These are phyloP conservation scores for Agrostemma githago DNA, from an alignment of 148 eudicot species.

Conservation along the genomic window DNA sequence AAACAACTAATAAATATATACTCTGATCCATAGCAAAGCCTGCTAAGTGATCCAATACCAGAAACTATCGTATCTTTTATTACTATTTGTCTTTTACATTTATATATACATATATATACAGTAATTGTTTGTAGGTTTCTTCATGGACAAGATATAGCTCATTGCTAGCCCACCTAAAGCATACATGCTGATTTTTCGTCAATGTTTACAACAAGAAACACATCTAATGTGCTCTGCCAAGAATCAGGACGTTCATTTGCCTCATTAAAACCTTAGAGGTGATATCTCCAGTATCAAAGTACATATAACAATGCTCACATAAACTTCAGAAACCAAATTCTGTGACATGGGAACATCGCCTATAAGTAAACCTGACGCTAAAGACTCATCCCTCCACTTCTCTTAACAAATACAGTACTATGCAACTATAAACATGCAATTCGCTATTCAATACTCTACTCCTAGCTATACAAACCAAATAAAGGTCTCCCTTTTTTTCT, in stretches of 20 bases:
- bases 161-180: slow-evolving; percentile 52
- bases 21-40: too few relatives aligned
- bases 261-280: background rate
- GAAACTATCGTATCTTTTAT: too few relatives aligned
- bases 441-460: slow-evolving; percentile 4
- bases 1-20: too few relatives aligned
- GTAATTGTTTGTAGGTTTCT: slow-evolving; percentile 42
- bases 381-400: background rate
- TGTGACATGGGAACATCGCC: background rate
- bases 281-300: background rate
- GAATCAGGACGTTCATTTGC: slow-evolving; percentile 53
- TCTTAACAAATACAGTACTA: background rate
- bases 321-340: background rate
- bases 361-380: background rate
- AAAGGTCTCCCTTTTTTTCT: background rate
- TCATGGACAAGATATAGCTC: slow-evolving; percentile 38
- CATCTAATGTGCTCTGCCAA: slow-evolving; percentile 44
- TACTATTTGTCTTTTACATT: too few relatives aligned
- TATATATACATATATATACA: too few relatives aligned
- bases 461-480: background rate
- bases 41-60: too few relatives aligned
- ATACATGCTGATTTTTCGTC: slow-evolving; percentile 44
- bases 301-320: background rate
- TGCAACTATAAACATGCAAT: background rate
- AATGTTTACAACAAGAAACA: slow-evolving; percentile 58